Evolutionary conservation across 306 rosid species (phyloP), one percentile per base, ranked within the genome.

Genomic region (Dalbergia cochinchinensis): DNA sequence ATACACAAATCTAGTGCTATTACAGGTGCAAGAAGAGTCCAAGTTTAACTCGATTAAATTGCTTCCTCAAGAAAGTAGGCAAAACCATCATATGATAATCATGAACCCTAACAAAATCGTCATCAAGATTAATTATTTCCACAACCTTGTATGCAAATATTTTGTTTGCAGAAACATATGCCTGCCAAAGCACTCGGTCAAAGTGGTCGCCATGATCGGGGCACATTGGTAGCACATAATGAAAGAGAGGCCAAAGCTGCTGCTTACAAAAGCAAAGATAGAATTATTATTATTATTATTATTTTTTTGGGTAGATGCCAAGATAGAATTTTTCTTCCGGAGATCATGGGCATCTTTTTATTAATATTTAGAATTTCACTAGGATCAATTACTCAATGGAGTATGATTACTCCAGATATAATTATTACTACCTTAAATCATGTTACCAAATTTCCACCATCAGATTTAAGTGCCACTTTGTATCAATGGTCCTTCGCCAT

Each of bases 81-180:
- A 93, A 88, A 82, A 93, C 88, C 98, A 93, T 93, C 57, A 93
- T 76, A 78, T 93, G 98, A 75, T 93, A 93, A 76, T 93, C 98
- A 83, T 91, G 98, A 82, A 93, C 86, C 98, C 98, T 89, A 34
- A 93, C 92, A 83, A 73, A 90, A 83, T 93, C 98, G 57, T 91
- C 96, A 67, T 91, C 96, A 0, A 94, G 94, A 77, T 89, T 89
- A 71, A 91, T 89, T 69, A 91, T 88, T 86, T 93, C 96, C 96
- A 93, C 88, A 54, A 91, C 94, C 86, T 87, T 93, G 83, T 93
- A 94, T 1, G 97, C 93, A 84, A 88, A 93, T 84, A 88, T 91
- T 86, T 90, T 91, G 86, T 93, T 93, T 13, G 92, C 97, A 62
- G 94, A 89, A 74, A 93, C 93, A 83, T 93, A 93, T 48, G 98